These are phyloP conservation scores for Trypanosoma vivax DNA, from an alignment of 208 protist genomes.

Conservation along the genomic window DNA sequence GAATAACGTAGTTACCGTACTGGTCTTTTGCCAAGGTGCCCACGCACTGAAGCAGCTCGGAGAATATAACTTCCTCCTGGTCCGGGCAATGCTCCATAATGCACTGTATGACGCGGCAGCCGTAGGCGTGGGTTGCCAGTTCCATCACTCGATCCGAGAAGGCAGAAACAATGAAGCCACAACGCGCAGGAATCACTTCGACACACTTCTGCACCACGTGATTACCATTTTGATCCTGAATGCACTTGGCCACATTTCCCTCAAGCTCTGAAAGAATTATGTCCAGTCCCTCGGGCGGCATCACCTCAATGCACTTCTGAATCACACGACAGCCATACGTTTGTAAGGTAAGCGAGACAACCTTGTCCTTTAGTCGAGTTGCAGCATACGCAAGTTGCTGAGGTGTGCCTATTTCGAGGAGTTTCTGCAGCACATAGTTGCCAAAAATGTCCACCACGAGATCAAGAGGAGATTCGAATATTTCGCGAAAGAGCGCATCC, in stretches of 20 bases:
- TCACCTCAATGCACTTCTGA: conserved; percentile 96
- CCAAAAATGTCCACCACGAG: conserved; percentile 98
- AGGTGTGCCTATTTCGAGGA: conserved; percentile 93
- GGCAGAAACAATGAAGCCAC: conserved; percentile 95
- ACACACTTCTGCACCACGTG: conserved; percentile 99
- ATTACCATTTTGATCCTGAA: conserved; percentile 99
- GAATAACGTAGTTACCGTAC: conserved; percentile 99
- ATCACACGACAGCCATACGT: conserved; percentile 98
- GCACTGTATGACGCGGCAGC: conserved; percentile 98
- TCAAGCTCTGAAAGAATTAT: conserved; percentile 92
- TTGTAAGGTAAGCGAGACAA: conserved; percentile 92
- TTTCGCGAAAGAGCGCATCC: conserved; percentile 88
- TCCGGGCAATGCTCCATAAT: conserved; percentile 94
- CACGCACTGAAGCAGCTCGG: conserved; percentile 88
- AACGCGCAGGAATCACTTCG: conserved; percentile 89
- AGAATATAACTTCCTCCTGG: conserved; percentile 87
- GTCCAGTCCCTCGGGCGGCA: conserved; percentile 73
- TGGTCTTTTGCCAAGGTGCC: conserved; percentile 91
- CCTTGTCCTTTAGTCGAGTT: conserved; percentile 80
- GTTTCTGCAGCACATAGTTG: conserved; percentile 98
- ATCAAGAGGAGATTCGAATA: conserved; percentile 83
- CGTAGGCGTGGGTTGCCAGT: conserved; percentile 98
- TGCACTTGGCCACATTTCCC: conserved; percentile 93
- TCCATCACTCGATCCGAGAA: conserved; percentile 92
- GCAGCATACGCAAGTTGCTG: conserved; percentile 78